Evolutionary conservation across 116 monocot species (phyloP).

Genomic region (Posidonia oceanica): DNA sequence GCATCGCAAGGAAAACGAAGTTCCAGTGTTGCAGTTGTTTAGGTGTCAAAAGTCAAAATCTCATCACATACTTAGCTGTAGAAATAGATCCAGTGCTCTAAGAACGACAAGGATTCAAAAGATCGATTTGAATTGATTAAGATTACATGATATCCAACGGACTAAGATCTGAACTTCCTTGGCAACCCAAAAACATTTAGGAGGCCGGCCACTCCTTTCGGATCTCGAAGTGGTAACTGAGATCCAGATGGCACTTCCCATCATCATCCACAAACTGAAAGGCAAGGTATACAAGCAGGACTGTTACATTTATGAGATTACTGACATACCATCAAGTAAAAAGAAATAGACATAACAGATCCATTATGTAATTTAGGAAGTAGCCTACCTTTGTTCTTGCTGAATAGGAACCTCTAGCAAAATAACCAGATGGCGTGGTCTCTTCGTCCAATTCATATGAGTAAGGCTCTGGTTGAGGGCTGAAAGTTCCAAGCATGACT

Average conservation of each 20-base stretch:
- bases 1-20: no score
- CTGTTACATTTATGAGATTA: no score
- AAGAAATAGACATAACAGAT: no score
- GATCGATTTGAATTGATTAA: no score
- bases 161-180: no score
- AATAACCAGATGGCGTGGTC: constrained; percentile 70
- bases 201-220: constrained; percentile 39
- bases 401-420: constrained; percentile 68
- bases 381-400: constrained; percentile 52
- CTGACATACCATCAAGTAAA: no score
- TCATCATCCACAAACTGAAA: constrained; percentile 57
- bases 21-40: no score
- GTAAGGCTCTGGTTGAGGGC: constrained; percentile 69
- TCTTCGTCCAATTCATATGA: constrained; percentile 68
- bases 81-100: no score
- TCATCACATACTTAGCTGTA: no score
- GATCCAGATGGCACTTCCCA: constrained; percentile 49
- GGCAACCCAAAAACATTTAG: background rate
- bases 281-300: background rate
- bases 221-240: constrained; percentile 63
- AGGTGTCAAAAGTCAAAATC: no score
- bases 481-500: constrained; percentile 79
- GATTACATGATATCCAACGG: no score
- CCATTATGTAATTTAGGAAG: background rate
- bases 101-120: no score